Percentiles rank a stretch among this genome's conserved stretches.
phyloP scores from a whole-genome alignment of 257 asterid species.

The Oldenlandia corymbosa region DNA sequence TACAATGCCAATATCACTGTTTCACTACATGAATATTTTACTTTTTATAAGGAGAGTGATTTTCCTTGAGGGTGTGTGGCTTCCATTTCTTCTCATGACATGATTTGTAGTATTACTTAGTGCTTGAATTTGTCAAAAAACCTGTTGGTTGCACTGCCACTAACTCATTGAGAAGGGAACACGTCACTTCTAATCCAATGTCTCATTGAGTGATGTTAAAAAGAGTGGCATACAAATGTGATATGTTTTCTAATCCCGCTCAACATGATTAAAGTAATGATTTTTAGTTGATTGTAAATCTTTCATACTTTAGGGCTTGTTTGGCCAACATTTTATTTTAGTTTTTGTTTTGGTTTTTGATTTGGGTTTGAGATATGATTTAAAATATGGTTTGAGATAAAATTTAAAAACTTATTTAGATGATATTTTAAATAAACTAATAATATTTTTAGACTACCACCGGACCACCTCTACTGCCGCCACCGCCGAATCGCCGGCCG shows the following conservation, averaged over 20 bases:
- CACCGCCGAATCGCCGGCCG: no score
- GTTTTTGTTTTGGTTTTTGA: no score
- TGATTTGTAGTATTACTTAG: background rate
- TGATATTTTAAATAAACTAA: no score
- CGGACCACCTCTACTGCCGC: no score
- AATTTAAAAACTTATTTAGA: no score
- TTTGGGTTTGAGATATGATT: no score
- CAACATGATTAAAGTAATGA: background rate
- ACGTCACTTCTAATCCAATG: background rate
- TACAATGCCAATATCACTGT: background rate
- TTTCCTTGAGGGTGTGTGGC: background rate
- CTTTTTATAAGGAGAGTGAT: background rate
- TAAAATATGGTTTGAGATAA: no score
- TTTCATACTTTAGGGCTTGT: background rate
- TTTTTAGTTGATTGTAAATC: background rate
- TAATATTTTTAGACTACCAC: no score
- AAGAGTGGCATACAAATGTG: background rate
- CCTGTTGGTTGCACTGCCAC: background rate
- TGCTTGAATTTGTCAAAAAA: background rate
- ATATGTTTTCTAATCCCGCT: background rate
- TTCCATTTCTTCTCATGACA: background rate
- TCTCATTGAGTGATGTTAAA: background rate
- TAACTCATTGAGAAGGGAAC: constrained; percentile 5
- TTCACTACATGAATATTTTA: background rate
- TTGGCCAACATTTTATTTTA: no score